Conservation (phyloP, 805 yeast species). For the Candida maltosa region DNA sequence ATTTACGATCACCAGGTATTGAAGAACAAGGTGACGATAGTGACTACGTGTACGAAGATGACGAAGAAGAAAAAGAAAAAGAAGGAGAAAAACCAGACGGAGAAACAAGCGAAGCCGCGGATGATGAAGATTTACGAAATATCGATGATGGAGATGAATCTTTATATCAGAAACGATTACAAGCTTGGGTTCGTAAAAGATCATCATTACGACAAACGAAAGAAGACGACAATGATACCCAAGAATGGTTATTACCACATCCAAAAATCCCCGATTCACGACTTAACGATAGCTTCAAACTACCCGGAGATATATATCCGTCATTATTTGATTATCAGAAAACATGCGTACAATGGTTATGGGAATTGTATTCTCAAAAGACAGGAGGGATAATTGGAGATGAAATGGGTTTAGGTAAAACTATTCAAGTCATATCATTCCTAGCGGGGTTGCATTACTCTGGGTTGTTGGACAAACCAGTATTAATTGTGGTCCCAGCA, state of each 20-base stretch:
- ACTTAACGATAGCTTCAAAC: conserved; percentile 61
- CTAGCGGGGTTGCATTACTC: conserved; percentile 88
- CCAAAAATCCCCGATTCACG: conserved; percentile 75
- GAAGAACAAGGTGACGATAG: conserved; percentile 18
- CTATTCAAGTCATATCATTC: conserved; percentile 88
- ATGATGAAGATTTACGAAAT: conserved; percentile 23
- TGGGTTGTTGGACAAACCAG: conserved; percentile 69
- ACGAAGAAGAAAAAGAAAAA: conserved; percentile 9
- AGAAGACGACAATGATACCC: conserved; percentile 14
- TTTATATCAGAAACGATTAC: conserved; percentile 57
- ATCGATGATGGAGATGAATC: conserved; percentile 82
- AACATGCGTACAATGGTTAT: conserved; percentile 96
- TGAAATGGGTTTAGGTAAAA: conserved; percentile 97
- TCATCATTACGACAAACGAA: conserved; percentile 35
- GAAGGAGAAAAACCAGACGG: conserved; percentile 2
- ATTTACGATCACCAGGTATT: conserved; percentile 51
- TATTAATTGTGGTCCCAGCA: conserved; percentile 90
- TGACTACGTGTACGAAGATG: conserved; percentile 15
- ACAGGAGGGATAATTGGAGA: conserved; percentile 97
- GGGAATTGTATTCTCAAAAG: conserved; percentile 85
- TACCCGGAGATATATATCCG: conserved; percentile 91
- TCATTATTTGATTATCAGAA: conserved; percentile 89
- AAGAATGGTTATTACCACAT: conserved; percentile 76
- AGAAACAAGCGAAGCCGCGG: conserved; percentile 4
- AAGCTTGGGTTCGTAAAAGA: conserved; percentile 57